Evolutionary conservation across 495 filamentous ascomycete genomes (phyloP).

Genomic region (Penicillium angulare): DNA sequence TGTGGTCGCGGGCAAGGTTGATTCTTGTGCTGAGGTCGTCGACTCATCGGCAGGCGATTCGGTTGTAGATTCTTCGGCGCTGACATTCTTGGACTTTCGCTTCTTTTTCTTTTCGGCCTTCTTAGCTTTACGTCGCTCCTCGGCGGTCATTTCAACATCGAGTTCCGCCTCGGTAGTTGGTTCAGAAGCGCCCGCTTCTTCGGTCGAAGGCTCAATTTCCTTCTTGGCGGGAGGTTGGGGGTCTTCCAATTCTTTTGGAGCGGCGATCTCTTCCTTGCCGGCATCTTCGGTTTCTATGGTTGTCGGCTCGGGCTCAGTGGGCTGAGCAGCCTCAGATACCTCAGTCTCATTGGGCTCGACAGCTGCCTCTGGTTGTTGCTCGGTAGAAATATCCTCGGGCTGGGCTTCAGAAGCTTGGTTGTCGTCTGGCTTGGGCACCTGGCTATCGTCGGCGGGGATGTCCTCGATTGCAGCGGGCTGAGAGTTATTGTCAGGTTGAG

Average conservation of each 20-base stretch:
- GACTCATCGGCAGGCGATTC: slow-evolving; percentile 1
- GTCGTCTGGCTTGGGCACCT: too few species aligned
- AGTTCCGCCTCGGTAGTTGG: slow-evolving; percentile 20
- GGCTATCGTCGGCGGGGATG: too few species aligned
- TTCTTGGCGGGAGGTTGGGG: slow-evolving; percentile 5
- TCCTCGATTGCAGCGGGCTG: background rate
- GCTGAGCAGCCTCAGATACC: background rate
- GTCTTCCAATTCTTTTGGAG: slow-evolving; percentile 3
- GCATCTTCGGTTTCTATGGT: background rate
- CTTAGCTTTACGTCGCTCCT: slow-evolving; percentile 45
- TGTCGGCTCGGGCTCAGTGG: slow-evolving; percentile 7
- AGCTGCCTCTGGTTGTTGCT: background rate
- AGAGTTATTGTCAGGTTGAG: background rate
- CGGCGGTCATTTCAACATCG: slow-evolving; percentile 31
- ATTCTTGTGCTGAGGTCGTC: too few species aligned
- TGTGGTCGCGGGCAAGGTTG: slow-evolving; percentile 16
- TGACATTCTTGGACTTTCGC: slow-evolving; percentile 31
- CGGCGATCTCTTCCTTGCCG: slow-evolving; percentile 6
- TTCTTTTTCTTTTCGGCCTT: slow-evolving; percentile 45
- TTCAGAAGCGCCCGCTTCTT: slow-evolving; percentile 15
- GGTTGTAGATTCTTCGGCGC: slow-evolving; percentile 16
- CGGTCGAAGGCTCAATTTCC: slow-evolving; percentile 5
- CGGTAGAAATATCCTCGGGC: background rate
- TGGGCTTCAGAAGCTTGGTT: too few species aligned
- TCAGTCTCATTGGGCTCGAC: slow-evolving; percentile 2